Conservation (phyloP, 805 yeast genomes). For the Schwanniomyces occidentalis region DNA sequence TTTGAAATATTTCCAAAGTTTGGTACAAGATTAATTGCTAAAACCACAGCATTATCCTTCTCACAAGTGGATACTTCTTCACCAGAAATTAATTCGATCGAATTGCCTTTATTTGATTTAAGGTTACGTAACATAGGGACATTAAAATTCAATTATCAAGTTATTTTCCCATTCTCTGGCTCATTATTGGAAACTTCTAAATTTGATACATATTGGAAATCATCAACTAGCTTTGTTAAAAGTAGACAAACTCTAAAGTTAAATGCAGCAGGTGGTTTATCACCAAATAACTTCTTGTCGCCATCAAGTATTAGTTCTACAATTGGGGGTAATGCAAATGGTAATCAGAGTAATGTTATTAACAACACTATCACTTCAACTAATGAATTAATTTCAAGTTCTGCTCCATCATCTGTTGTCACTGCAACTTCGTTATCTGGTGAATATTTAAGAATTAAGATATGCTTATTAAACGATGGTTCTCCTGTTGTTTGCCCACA, state of each 20-base stretch:
- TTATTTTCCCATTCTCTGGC: conserved; percentile 88
- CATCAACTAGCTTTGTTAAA: conserved; percentile 60
- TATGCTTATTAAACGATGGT: conserved; percentile 77
- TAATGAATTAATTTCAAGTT: conserved; percentile 11
- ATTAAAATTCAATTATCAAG: conserved; percentile 71
- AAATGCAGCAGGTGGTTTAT: conserved; percentile 41
- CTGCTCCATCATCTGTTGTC: conserved; percentile 59
- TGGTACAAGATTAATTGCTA: conserved; percentile 90
- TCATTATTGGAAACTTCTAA: conserved; percentile 82
- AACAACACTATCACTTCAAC: conserved; percentile 2
- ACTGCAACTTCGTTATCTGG: conserved; percentile 91
- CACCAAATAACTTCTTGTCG: conserved; percentile 42
- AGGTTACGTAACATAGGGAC: conserved; percentile 83
- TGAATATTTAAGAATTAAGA: conserved; percentile 65
- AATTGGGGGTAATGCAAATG: conserved; percentile 1
- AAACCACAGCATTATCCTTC: conserved; percentile 73
- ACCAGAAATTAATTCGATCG: conserved; percentile 38
- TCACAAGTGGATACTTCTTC: conserved; percentile 40
- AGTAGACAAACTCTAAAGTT: conserved; percentile 26
- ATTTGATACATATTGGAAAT: conserved; percentile 96
- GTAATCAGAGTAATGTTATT: conserved; percentile 9
- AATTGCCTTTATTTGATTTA: conserved; percentile 79
- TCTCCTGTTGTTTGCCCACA: conserved; percentile 81
- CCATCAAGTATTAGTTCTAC: conserved; percentile 28
- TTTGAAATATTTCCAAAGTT: conserved; percentile 92